phyloP scores from a whole-genome alignment of 2,329 filamentous ascomycete genomes.

The Septoria petroselini region DNA sequence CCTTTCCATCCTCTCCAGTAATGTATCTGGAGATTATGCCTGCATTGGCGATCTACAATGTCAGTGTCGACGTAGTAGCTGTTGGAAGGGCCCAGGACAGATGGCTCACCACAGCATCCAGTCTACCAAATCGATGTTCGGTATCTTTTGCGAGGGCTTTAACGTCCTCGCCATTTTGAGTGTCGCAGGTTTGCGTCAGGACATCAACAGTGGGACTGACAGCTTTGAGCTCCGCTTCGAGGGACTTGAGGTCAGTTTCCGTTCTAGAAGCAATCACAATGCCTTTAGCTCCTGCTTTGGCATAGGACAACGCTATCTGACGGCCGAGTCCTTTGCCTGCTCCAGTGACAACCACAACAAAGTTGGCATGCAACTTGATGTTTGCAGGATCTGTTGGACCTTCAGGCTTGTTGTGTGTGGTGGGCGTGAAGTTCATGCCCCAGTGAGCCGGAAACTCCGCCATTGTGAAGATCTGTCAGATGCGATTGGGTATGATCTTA shows the following conservation, averaged over 20 bases:
- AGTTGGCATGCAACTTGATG: conserved; percentile 18
- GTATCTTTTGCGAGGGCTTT: conserved; percentile 13
- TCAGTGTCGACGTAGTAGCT: background rate
- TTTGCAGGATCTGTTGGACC: conserved; percentile 21
- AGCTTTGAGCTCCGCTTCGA: conserved; percentile 13
- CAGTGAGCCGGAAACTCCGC: conserved; percentile 14
- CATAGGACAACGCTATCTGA: conserved; percentile 19
- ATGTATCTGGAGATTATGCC: conserved; percentile 21
- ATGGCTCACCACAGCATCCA: conserved; percentile 9
- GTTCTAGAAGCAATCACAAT: conserved; percentile 23
- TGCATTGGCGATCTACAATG: conserved; percentile 19
- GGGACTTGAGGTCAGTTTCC: conserved; percentile 14
- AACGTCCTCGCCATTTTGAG: conserved; percentile 10
- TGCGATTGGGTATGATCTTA: no score
- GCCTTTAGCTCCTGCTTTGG: conserved; percentile 20
- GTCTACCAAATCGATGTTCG: conserved; percentile 13
- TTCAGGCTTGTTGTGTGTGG: conserved; percentile 17
- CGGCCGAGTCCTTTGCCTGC: conserved; percentile 23
- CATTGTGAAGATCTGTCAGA: background rate
- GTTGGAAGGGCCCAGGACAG: background rate
- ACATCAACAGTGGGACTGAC: conserved; percentile 4
- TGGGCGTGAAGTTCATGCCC: conserved; percentile 21
- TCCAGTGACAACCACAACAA: conserved; percentile 22
- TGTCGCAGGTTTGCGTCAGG: conserved; percentile 12
- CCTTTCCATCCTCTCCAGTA: conserved; percentile 14